These are phyloP conservation scores for Venturia effusa DNA, from an alignment of 2,329 filamentous ascomycete genomes.

Conservation along the genomic window DNA sequence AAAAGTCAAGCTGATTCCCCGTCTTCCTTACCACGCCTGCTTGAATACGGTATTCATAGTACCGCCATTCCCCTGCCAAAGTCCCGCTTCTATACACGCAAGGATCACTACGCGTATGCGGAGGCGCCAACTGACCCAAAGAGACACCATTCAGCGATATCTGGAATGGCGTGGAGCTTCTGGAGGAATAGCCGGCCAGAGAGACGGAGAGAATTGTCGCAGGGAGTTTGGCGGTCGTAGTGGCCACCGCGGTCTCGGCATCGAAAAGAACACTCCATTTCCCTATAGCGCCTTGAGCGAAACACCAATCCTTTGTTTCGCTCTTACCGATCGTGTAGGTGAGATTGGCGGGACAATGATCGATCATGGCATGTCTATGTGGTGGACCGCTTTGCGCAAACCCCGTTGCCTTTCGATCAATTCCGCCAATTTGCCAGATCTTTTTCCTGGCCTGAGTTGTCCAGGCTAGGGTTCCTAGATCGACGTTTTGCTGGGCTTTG, in stretches of 20 bases:
- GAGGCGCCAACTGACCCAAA: slow-evolving; percentile 29
- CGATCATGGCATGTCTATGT: slow-evolving; percentile 35
- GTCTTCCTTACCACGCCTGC: slow-evolving; percentile 21
- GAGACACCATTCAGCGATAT: slow-evolving; percentile 28
- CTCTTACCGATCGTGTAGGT: slow-evolving; percentile 33
- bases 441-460: slow-evolving; percentile 23
- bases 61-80: slow-evolving; percentile 36
- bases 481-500: slow-evolving; percentile 21
- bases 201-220: slow-evolving; percentile 12
- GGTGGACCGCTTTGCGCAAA: slow-evolving; percentile 34
- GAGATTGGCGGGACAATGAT: slow-evolving; percentile 34
- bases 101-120: slow-evolving; percentile 28
- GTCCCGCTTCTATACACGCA: slow-evolving; percentile 38
- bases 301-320: slow-evolving; percentile 37
- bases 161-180: slow-evolving; percentile 25
- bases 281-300: slow-evolving; percentile 31
- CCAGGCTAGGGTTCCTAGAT: slow-evolving; percentile 32
- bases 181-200: slow-evolving; percentile 24
- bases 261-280: slow-evolving; percentile 24
- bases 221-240: not conserved
- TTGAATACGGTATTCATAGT: slow-evolving; percentile 31
- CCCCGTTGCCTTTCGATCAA: slow-evolving; percentile 36
- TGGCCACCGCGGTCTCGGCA: not conserved
- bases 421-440: slow-evolving; percentile 40
- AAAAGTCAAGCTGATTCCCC: slow-evolving; percentile 27